These are phyloP conservation scores for Aplosporella prunicola DNA, from an alignment of 2,329 filamentous ascomycete genomes.

Conservation along the genomic window DNA sequence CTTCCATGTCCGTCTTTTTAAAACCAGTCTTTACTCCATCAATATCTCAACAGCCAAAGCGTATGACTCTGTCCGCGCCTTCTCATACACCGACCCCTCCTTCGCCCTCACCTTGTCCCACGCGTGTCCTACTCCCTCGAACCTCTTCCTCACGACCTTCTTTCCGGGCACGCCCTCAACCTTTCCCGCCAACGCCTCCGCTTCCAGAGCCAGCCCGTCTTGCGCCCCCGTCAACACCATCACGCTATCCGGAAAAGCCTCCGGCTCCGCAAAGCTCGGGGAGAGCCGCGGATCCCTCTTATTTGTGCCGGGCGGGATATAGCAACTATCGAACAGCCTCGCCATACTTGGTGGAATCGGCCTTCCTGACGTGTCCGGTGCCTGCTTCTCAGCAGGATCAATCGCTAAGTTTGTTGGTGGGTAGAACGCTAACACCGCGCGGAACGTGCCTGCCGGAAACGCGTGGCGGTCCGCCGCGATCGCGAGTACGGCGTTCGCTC, in stretches of 20 bases:
- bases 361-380: conserved; percentile 17
- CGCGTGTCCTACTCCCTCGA: conserved; percentile 27
- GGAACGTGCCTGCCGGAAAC: conserved; percentile 25
- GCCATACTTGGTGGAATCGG: conserved; percentile 15
- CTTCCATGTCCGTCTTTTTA: no score
- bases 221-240: conserved; percentile 28
- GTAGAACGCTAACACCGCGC: conserved; percentile 23
- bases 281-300: conserved; percentile 27
- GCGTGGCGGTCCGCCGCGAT: conserved; percentile 13
- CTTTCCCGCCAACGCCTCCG: conserved; percentile 24
- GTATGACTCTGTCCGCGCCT: conserved; percentile 24
- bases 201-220: conserved; percentile 30
- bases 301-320: conserved; percentile 20
- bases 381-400: conserved; percentile 19
- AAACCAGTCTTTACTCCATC: conserved; percentile 4
- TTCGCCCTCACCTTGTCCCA: conserved; percentile 29
- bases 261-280: conserved; percentile 21
- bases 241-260: conserved; percentile 18
- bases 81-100: conserved; percentile 19
- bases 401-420: conserved; percentile 26
- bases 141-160: conserved; percentile 18
- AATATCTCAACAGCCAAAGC: conserved; percentile 18
- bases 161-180: conserved; percentile 14
- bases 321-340: conserved; percentile 27
- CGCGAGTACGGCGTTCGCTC: conserved; percentile 30